phyloP scores from a whole-genome alignment of 2,329 filamentous ascomycete species.

The Leptographium lundbergii region DNA sequence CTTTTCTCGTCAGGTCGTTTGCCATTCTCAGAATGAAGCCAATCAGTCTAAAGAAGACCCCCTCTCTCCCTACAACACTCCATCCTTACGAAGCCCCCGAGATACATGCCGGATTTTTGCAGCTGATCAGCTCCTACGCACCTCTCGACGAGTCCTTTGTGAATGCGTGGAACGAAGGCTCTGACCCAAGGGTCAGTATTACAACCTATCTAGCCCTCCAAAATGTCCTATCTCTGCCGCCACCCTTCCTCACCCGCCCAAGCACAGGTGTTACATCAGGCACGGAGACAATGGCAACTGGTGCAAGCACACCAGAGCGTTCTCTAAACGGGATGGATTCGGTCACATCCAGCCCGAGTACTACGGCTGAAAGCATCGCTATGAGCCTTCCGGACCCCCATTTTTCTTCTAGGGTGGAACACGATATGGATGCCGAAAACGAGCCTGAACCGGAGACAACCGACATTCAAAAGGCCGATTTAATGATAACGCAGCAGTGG shows the following conservation, averaged over 20 bases:
- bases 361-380: not conserved
- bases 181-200: conserved; percentile 21
- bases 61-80: conserved; percentile 37
- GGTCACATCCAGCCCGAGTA: not conserved
- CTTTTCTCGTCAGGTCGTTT: conserved; percentile 35
- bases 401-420: not conserved
- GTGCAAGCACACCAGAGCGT: conserved; percentile 11
- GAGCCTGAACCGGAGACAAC: conserved; percentile 30
- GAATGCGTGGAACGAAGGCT: conserved; percentile 49
- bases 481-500: conserved; percentile 60
- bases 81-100: conserved; percentile 38
- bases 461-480: conserved; percentile 55
- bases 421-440: not conserved
- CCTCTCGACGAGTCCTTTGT: conserved; percentile 53
- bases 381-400: not conserved
- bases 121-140: conserved; percentile 47
- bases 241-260: conserved; percentile 15
- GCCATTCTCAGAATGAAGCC: conserved; percentile 52
- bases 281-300: not conserved
- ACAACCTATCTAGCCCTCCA: conserved; percentile 24
- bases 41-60: conserved; percentile 47
- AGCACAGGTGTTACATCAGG: not conserved
- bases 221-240: conserved; percentile 20
- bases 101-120: conserved; percentile 44
- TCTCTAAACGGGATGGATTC: conserved; percentile 13